Base-by-base conservation (phyloP, 768 basidiomycete species). In the Pisolithus tinctorius region DNA sequence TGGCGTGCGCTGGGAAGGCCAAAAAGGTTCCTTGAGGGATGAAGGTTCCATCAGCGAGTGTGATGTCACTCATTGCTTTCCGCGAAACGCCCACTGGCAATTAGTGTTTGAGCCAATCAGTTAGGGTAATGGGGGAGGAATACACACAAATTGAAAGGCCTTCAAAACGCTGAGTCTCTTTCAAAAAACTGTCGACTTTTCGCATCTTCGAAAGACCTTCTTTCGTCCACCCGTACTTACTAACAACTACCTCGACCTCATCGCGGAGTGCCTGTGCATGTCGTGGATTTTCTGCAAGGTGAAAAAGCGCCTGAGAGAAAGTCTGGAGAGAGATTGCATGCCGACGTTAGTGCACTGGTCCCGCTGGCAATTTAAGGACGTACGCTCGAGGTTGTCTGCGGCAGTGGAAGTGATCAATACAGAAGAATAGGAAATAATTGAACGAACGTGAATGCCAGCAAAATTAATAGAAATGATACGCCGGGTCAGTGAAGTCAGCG, bases 111-210 rank as follows among this genome's bases (percentile, higher is more conserved):
- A 40, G 40, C 45, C 34, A 56, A 30, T 10, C 20, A 8, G 25
- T 14, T 14, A 6, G 14, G 6, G n/a, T 26, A 23, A 23, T 42
- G 27, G 43, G 20, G 9, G 16, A 29, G 26, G 8, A 6, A 9
- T 16, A 29, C 43, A 16, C 36, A 71, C 69, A 29, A 1, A 50
- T 27, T n/a, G 42, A 60, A 13, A 68, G 47, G 4, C 69, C 71
- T 6, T 68, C 57, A 7, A 65, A 49, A 0, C 72, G 67, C 37
- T 66, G 61, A 5, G 62, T 60, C 46, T 73, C 74, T 48, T 64
- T 70, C 37, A 76, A 39, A 45, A 76, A 74, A 50, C 70, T 75
- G 48, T 76, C 73, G 5, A 74, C 40, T 51, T 68, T 69, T 55
- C 55, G 65, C 63, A 71, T 64, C 34, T 66, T 64, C 14, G 36